Evolutionary conservation across 2,329 filamentous ascomycete species (phyloP), one percentile per base, ranked within the genome.

Genomic region (Aspergillus versicolor): DNA sequence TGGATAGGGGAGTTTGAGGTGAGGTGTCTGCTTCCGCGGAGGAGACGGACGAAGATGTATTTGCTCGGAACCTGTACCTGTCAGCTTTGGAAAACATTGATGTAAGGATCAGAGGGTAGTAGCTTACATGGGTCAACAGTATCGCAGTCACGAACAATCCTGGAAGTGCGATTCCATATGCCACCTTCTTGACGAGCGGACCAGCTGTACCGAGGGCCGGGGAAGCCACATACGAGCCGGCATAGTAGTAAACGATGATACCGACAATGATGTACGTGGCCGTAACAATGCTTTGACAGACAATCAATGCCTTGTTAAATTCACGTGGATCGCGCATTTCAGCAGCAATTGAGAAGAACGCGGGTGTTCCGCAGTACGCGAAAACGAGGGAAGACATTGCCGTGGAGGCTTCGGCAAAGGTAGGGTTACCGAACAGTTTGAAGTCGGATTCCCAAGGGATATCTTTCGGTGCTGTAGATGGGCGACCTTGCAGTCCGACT

Each of bases 171-270:
- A 74, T 61, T 8, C 78, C 79, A 54, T 81, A 81, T 49, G 69
- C 71, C 13, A 80, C 65, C 60, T 75, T 80, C 69, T 81, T 81
- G 49, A 79, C 67, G 0, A 62, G 46, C 0, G 37, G 5, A 0
- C 79, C 79, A 1, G 77, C 79, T 27, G 76, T 79, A 2, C 78
- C 79, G 5, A 82, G 71, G 1, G 78, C 77, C 0, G 79, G 79
- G 0, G 77, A 80, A 0, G 78, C 73, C 4, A 82, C 75, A 51
- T 73, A 78, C 0, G 74, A 75, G 0, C 79, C 79, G 57, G 76
- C 78, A 59, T 68, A 81, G 58, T 73, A 74, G 63, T 81, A 81
- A 0, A 81, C 72, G 1, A 80, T 72, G 2, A 67, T 62, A 8
- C 70, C 71, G 38, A 77, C 69, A 3, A 68, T 60, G 13, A 72